Evolutionary conservation across 1,284 basidiomycete genomes (phyloP), one percentile per base, ranked within the genome.

Genomic region (Marasmius oreades): DNA sequence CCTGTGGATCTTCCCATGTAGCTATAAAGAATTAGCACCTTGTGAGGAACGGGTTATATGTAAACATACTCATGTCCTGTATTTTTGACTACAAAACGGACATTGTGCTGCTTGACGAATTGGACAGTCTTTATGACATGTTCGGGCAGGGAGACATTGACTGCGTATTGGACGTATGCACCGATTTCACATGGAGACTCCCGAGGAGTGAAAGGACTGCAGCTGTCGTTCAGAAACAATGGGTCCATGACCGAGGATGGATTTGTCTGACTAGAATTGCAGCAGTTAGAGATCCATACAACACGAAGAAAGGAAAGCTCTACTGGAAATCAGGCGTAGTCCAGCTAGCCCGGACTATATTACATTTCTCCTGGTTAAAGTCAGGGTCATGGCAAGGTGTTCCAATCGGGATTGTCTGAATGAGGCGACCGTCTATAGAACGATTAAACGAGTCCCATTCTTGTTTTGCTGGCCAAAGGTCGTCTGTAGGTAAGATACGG

Each of bases 1-100:
- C 61, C 63, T 0, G 62, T 64, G 2, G 63, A 64, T 31, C 60
- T 56, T 22, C 63, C 63, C 63, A 66, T 63, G 43, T 62, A 64
- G 34, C 62, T 63, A 12, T 5, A 28, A n/a, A n/a, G n/a, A n/a
- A n/a, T n/a, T n/a, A n/a, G n/a, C n/a, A n/a, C n/a, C n/a, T n/a
- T n/a, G n/a, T n/a, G n/a, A n/a, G n/a, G n/a, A n/a, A n/a, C n/a
- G n/a, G n/a, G n/a, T n/a, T n/a, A n/a, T n/a, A n/a, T n/a, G n/a
- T 18, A 46, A 39, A 52, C 53, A 16, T 56, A 63, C 51, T 65
- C 63, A 45, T 65, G 64, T 11, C 63, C 64, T 0, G 64, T 65
- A 36, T 63, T 65, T 34, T 60, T 57, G 6, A 65, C 55, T n/a
- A 65, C 53, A 16, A 65, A 61, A 16, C 64, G 56, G 28, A 65